Conservation (phyloP, 1,139 yeast species). For the Debaryomyces subglobosus region DNA sequence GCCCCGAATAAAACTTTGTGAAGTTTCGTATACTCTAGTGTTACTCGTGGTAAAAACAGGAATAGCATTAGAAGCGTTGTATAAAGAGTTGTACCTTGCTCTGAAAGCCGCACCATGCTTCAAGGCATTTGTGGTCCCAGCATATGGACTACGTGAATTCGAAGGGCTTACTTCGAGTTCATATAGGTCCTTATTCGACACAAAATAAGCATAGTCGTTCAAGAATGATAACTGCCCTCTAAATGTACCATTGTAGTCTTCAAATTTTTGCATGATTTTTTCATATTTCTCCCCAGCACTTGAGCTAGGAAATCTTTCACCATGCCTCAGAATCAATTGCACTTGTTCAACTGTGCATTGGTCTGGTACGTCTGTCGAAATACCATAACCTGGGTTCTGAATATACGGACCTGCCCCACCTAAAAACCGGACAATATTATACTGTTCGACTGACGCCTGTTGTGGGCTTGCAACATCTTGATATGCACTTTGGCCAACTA, state of each 20-base stretch:
- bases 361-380: slow-evolving; percentile 49
- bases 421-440: slow-evolving; percentile 45
- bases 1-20: slow-evolving; percentile 37
- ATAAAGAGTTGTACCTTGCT: slow-evolving; percentile 34
- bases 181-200: slow-evolving; percentile 25
- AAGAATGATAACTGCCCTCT: slow-evolving; percentile 36
- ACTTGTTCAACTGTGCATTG: slow-evolving; percentile 64
- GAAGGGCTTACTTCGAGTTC: slow-evolving; percentile 35
- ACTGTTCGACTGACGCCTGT: slow-evolving; percentile 40
- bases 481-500: slow-evolving; percentile 28
- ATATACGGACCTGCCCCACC: slow-evolving; percentile 54
- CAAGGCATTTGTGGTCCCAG: slow-evolving; percentile 37
- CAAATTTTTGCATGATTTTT: slow-evolving; percentile 23
- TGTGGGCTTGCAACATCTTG: slow-evolving; percentile 35
- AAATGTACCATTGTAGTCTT: slow-evolving; percentile 27
- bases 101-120: slow-evolving; percentile 40
- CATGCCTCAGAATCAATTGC: slow-evolving; percentile 67
- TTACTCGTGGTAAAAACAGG: slow-evolving; percentile 41
- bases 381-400: slow-evolving; percentile 49
- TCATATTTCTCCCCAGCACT: slow-evolving; percentile 26
- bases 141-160: slow-evolving; percentile 30
- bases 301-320: slow-evolving; percentile 66
- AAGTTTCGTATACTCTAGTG: slow-evolving; percentile 33
- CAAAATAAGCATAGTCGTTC: slow-evolving; percentile 38
- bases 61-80: slow-evolving; percentile 20